These are phyloP conservation scores for Xerocomus potaroensis DNA, from an alignment of 768 basidiomycete species.

Conservation along the genomic window DNA sequence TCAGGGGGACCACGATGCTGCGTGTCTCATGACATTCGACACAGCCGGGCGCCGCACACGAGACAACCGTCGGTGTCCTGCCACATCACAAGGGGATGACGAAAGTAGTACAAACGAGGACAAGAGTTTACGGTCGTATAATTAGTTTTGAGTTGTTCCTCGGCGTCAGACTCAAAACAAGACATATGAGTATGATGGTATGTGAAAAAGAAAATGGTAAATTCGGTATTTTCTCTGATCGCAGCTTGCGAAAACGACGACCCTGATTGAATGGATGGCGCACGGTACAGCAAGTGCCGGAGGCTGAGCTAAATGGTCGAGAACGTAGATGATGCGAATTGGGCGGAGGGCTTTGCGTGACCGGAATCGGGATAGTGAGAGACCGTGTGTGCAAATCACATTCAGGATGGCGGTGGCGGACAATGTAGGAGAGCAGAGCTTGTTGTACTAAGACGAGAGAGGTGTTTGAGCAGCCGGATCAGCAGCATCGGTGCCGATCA, in stretches of 20 bases:
- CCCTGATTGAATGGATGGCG: slow-evolving; percentile 21
- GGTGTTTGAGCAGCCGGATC: slow-evolving; percentile 11
- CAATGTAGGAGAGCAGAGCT: background rate
- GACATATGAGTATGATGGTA: background rate
- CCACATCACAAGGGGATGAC: background rate
- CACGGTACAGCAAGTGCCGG: slow-evolving; percentile 18
- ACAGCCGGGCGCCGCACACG: slow-evolving; percentile 7
- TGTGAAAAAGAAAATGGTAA: too few relatives aligned
- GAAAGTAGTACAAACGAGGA: slow-evolving; percentile 1
- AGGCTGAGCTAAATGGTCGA: slow-evolving; percentile 18
- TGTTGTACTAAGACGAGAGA: background rate
- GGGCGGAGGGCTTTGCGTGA: slow-evolving; percentile 26
- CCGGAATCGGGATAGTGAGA: slow-evolving; percentile 9
- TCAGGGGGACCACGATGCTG: slow-evolving; percentile 14
- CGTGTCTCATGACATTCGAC: slow-evolving; percentile 8
- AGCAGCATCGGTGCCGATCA: slow-evolving; percentile 19
- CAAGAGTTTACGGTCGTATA: slow-evolving; percentile 8
- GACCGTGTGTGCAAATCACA: background rate
- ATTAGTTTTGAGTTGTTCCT: slow-evolving; percentile 9
- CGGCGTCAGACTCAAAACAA: background rate
- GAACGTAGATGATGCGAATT: slow-evolving; percentile 21
- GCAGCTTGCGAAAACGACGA: slow-evolving; percentile 19
- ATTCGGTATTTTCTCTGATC: slow-evolving; percentile 22
- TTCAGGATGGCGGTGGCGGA: background rate
- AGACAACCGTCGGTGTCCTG: slow-evolving; percentile 3